These are phyloP conservation scores for Xylariaceae sp. DNA, from an alignment of 2,329 filamentous ascomycete species.

Conservation along the genomic window DNA sequence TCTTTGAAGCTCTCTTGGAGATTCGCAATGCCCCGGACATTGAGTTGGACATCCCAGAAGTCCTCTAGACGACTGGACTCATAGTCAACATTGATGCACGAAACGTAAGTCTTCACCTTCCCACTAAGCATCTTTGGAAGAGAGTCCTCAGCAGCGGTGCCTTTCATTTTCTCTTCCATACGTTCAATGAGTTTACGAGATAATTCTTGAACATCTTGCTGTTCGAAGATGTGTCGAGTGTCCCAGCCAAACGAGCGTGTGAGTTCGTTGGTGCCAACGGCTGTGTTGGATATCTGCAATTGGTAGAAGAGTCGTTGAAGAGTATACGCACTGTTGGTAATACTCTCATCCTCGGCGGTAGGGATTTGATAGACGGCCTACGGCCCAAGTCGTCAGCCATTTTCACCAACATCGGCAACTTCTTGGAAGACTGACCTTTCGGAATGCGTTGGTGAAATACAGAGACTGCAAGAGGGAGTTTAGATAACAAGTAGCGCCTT, in stretches of 20 bases:
- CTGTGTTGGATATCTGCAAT: slow-evolving; percentile 81
- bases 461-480: slow-evolving; percentile 85
- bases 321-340: slow-evolving; percentile 89
- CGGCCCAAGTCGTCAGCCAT: slow-evolving; percentile 23
- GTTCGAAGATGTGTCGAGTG: slow-evolving; percentile 95
- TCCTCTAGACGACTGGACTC: slow-evolving; percentile 95
- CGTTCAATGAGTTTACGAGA: slow-evolving; percentile 97
- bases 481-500: slow-evolving; percentile 89
- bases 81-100: slow-evolving; percentile 97
- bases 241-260: slow-evolving; percentile 99
- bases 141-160: slow-evolving; percentile 86
- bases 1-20: slow-evolving; percentile 94
- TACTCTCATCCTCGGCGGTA: slow-evolving; percentile 81
- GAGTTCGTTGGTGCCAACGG: slow-evolving; percentile 89
- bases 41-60: slow-evolving; percentile 98
- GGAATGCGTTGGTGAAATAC: slow-evolving; percentile 90
- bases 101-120: slow-evolving; percentile 98
- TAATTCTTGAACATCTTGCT: slow-evolving; percentile 97
- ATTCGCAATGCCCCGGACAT: slow-evolving; percentile 92
- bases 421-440: slow-evolving; percentile 66
- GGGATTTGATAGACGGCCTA: slow-evolving; percentile 97
- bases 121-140: slow-evolving; percentile 92
- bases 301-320: slow-evolving; percentile 94
- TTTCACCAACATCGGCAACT: not conserved
- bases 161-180: slow-evolving; percentile 98